phyloP scores from a whole-genome alignment of 2,329 filamentous ascomycete genomes.

The Colletotrichum tropicale region DNA sequence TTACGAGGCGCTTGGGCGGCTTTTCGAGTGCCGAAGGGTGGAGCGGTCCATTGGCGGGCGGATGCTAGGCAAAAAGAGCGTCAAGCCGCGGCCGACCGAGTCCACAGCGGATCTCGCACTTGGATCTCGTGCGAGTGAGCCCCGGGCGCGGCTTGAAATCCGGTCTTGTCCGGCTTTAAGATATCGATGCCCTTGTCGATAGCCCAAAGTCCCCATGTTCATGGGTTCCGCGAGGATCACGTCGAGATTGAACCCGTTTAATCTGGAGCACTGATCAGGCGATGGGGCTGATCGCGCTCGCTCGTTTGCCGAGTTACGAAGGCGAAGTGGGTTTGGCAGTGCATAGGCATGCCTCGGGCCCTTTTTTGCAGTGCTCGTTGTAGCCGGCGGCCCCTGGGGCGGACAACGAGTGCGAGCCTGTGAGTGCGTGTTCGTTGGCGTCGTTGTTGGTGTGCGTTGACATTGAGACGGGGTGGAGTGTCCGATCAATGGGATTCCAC shows the following conservation, averaged over 20 bases:
- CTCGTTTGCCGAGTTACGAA: slow-evolving; percentile 19
- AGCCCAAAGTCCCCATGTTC: background rate
- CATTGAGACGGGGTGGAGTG: background rate
- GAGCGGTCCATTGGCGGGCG: slow-evolving; percentile 10
- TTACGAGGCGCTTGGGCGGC: slow-evolving; percentile 17
- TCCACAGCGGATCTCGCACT: slow-evolving; percentile 18
- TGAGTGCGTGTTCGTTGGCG: background rate
- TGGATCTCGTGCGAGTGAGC: slow-evolving; percentile 19
- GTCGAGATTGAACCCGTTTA: slow-evolving; percentile 8
- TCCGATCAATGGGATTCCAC: background rate
- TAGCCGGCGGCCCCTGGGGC: background rate
- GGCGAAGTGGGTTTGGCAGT: background rate
- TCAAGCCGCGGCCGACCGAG: slow-evolving; percentile 6
- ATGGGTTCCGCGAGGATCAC: slow-evolving; percentile 3
- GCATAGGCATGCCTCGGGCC: background rate
- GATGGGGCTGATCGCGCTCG: slow-evolving; percentile 17
- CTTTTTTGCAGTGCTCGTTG: background rate
- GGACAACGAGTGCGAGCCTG: background rate
- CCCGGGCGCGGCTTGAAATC: slow-evolving; percentile 11
- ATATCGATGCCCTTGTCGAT: slow-evolving; percentile 4
- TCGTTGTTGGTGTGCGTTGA: background rate
- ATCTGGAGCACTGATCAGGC: slow-evolving; percentile 11
- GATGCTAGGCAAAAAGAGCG: slow-evolving; percentile 19
- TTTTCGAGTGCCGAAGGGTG: slow-evolving; percentile 20
- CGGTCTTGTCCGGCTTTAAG: slow-evolving; percentile 15